These are phyloP conservation scores for Collybia sordida DNA, from an alignment of 768 basidiomycete genomes.

Conservation along the genomic window DNA sequence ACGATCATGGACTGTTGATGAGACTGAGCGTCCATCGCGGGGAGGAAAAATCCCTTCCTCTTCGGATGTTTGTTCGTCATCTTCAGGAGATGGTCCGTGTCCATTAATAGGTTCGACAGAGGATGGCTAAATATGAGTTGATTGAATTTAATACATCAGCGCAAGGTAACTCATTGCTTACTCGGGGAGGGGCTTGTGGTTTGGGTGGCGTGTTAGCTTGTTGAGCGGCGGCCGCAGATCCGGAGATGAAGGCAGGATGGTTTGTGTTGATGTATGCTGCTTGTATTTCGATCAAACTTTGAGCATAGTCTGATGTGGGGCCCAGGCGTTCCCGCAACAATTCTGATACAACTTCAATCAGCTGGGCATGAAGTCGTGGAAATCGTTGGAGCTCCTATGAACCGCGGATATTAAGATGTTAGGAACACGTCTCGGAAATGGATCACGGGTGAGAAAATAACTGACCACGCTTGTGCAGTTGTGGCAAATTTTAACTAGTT, in stretches of 20 bases:
- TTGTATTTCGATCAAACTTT: constrained; percentile 94
- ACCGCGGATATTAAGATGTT: not conserved
- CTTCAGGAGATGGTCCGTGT: constrained; percentile 41
- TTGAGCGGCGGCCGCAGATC: constrained; percentile 64
- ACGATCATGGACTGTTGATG: constrained; percentile 77
- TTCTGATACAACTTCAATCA: constrained; percentile 97
- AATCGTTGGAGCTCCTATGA: constrained; percentile 91
- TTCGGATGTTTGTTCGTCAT: constrained; percentile 64
- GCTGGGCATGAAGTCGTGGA: constrained; percentile 87
- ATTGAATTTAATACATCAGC: constrained; percentile 11
- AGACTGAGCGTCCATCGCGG: constrained; percentile 63
- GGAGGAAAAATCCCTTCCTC: constrained; percentile 55
- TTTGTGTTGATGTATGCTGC: constrained; percentile 99
- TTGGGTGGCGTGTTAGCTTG: constrained; percentile 41
- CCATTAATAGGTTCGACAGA: constrained; percentile 65
- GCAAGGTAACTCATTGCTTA: constrained; percentile 30
- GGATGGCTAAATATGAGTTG: constrained; percentile 45
- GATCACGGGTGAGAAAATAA: constrained; percentile 2
- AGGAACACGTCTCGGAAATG: not conserved
- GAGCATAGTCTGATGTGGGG: constrained; percentile 95
- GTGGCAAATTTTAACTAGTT: constrained; percentile 98
- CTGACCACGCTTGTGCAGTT: constrained; percentile 90
- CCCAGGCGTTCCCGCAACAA: constrained; percentile 92
- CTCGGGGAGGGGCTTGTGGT: constrained; percentile 48
- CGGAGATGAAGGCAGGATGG: constrained; percentile 90